Base-by-base conservation (phyloP, 176 grass and related monocot genomes). In the Hyparrhenia diplandra region DNA sequence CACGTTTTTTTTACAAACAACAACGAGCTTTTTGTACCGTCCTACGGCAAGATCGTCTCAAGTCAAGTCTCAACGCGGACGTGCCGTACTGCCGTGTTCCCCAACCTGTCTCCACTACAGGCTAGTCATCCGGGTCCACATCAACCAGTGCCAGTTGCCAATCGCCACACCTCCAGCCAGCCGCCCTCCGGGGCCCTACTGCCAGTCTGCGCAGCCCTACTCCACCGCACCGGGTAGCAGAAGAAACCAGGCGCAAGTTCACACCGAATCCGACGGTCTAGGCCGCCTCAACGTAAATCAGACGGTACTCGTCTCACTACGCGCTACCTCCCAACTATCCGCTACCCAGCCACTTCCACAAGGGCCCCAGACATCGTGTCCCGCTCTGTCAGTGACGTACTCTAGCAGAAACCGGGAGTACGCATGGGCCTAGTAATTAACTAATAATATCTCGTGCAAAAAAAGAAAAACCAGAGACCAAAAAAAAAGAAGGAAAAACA, bases 261-360 rank as follows among this genome's bases (percentile, higher is more conserved):
- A 34, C 31, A 14, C 40, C 10, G 4, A 88, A 88, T 88, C 87
- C 52, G 61, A 84, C 81, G 81, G 75, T 9, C 40, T 13, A 16
- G 3, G 7, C 4, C 9, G 60, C 14, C 37, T 16, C 59, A 18
- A 63, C 7, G 12, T 20, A 4, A 88, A n/a, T 83, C 66, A 14
- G 67, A 87, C 85, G 79, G 85, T 2, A 13, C 6, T 25, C 1
- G n/a, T 1, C 9, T 27, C 30, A 23, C 12, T 5, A 34, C 25
- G 6, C 2, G 55, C 42, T 17, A 34, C 16, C 13, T 5, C 41
- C 2, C 4, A 21, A 27, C 8, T 21, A 25, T 5, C 18, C 5
- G 0, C 7, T 0, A 18, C 64, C 28, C 40, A 11, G 0, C 18
- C 5, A 64, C 74, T 73, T 58, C 67, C 75, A 59, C 0, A 0